phyloP scores from a whole-genome alignment of 2,329 filamentous ascomycete species.

The Fonsecaea nubica region DNA sequence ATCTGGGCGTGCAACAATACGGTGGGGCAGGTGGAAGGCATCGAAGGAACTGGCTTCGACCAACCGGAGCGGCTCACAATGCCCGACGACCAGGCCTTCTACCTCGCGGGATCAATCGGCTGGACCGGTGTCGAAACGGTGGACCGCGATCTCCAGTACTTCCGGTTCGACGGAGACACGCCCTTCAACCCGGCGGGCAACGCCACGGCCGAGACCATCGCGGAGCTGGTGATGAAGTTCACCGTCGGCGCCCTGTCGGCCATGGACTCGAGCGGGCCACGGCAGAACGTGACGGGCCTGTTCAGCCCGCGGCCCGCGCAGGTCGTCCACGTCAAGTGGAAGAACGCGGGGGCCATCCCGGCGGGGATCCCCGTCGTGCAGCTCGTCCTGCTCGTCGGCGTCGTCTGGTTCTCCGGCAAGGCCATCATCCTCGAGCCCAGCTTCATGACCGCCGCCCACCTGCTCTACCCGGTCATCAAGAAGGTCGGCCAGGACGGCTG shows the following conservation, averaged over 20 bases:
- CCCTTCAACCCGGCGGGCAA: slow-evolving; percentile 14
- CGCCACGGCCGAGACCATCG: slow-evolving; percentile 11
- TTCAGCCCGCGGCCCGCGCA: slow-evolving; percentile 75
- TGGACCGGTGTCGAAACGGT: slow-evolving; percentile 24
- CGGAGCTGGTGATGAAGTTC: slow-evolving; percentile 22
- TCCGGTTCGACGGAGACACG: slow-evolving; percentile 21
- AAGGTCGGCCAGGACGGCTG: slow-evolving; percentile 28
- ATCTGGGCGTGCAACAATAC: slow-evolving; percentile 34
- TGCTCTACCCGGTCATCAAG: slow-evolving; percentile 28
- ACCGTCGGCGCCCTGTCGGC: slow-evolving; percentile 25
- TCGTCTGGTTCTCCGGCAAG: slow-evolving; percentile 31
- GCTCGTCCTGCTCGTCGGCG: slow-evolving; percentile 30
- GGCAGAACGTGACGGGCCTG: slow-evolving; percentile 72
- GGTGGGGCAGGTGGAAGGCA: slow-evolving; percentile 19
- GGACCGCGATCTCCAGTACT: slow-evolving; percentile 19
- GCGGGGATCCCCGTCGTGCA: slow-evolving; percentile 30
- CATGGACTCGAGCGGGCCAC: slow-evolving; percentile 15
- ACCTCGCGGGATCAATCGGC: slow-evolving; percentile 30
- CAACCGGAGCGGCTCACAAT: slow-evolving; percentile 12
- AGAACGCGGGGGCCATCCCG: slow-evolving; percentile 24
- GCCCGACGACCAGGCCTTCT: slow-evolving; percentile 28
- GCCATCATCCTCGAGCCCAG: slow-evolving; percentile 33
- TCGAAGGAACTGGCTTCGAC: slow-evolving; percentile 14
- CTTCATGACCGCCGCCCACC: slow-evolving; percentile 30
- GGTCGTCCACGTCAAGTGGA: slow-evolving; percentile 80